A percentile compares a stretch with the other conserved stretches of the same genome.
Evolutionary conservation across 495 filamentous ascomycete species (phyloP).

Genomic region (Daldinia caldariorum): DNA sequence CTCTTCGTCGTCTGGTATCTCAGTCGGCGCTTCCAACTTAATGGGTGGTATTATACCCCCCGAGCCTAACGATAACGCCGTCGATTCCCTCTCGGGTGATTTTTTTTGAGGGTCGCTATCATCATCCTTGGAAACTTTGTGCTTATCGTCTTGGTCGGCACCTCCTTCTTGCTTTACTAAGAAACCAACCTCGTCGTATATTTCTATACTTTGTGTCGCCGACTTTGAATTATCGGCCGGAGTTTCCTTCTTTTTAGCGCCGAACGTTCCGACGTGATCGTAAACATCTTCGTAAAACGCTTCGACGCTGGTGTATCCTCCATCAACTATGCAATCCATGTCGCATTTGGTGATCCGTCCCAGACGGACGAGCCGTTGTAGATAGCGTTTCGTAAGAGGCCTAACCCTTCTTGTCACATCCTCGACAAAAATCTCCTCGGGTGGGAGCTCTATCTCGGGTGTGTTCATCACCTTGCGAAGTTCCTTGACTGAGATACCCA

Average conservation of each 20-base stretch:
- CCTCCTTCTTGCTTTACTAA: neutral
- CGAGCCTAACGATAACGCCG: neutral
- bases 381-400: constrained; percentile 9
- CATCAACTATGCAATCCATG: constrained; percentile 24
- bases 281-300: constrained; percentile 22
- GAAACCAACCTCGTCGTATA: constrained; percentile 31
- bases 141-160: neutral
- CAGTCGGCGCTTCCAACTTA: neutral
- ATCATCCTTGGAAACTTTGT: neutral
- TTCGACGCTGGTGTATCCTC: constrained; percentile 19
- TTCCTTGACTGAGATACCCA: constrained; percentile 10
- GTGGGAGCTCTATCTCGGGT: neutral
- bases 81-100: too few relatives aligned
- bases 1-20: neutral
- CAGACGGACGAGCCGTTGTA: constrained; percentile 2
- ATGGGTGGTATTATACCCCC: neutral
- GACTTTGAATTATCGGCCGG: neutral
- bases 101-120: neutral
- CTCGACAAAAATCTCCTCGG: constrained; percentile 10
- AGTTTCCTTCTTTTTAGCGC: neutral
- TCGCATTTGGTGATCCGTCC: constrained; percentile 4
- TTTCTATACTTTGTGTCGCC: neutral
- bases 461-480: constrained; percentile 15
- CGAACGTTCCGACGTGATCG: neutral
- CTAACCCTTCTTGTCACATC: constrained; percentile 23